Conservation (phyloP, 805 yeast genomes). For the Saccharomyces paradoxus region DNA sequence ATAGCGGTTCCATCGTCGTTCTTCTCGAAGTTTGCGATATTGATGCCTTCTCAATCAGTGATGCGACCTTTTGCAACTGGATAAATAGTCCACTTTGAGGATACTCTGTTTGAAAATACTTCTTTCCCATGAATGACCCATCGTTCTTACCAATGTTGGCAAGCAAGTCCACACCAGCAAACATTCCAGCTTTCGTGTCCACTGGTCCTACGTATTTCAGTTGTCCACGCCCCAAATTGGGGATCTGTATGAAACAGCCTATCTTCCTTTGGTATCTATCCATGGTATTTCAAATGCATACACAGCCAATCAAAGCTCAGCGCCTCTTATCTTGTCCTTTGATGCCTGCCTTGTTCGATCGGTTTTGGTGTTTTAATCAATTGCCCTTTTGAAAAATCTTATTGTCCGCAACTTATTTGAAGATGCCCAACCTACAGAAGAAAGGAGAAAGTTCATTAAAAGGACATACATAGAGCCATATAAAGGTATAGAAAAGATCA, state of each 20-base stretch:
- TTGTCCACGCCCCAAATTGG: conserved; percentile 64
- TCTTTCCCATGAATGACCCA: conserved; percentile 69
- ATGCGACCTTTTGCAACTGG: conserved; percentile 40
- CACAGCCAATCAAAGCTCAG: not conserved
- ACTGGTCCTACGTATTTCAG: conserved; percentile 67
- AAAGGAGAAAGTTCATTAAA: not conserved
- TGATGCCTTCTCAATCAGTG: conserved; percentile 16
- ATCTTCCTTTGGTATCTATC: conserved; percentile 19
- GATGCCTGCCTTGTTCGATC: not conserved
- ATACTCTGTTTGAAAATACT: conserved; percentile 55
- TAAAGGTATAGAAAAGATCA: not conserved
- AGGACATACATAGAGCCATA: not conserved
- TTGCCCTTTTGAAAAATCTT: not conserved
- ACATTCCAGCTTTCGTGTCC: conserved; percentile 61
- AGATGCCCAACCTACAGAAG: not conserved
- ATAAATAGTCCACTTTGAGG: conserved; percentile 74
- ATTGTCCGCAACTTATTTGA: not conserved
- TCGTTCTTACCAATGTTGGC: conserved; percentile 70
- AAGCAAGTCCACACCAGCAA: conserved; percentile 82
- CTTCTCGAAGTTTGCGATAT: conserved; percentile 9
- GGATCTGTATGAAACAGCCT: conserved; percentile 38
- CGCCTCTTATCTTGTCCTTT: not conserved
- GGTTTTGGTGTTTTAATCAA: not conserved
- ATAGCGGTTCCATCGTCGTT: conserved; percentile 6
- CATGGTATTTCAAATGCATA: not conserved